Percentiles rank a stretch among this genome's conserved stretches.
phyloP scores from a whole-genome alignment of 495 filamentous ascomycete genomes.

The Tuber borchii region DNA sequence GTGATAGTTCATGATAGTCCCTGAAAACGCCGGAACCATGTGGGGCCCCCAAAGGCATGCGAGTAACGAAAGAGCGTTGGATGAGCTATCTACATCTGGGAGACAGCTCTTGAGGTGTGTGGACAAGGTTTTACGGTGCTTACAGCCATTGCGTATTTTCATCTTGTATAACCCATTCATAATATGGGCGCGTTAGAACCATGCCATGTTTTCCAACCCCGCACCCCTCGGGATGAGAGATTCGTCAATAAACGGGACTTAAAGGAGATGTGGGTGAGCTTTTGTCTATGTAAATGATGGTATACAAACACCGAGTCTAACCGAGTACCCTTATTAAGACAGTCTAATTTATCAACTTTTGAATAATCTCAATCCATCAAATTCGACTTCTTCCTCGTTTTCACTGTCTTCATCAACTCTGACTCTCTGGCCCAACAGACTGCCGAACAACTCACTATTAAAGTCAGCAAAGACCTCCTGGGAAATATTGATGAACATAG shows the following conservation, averaged over 20 bases:
- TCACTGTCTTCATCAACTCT: conserved; percentile 63
- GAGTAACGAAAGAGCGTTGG: not conserved
- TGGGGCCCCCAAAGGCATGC: not conserved
- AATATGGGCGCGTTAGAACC: not conserved
- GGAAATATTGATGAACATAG: not conserved
- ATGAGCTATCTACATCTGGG: not conserved
- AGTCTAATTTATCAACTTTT: conserved; percentile 40
- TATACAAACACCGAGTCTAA: not conserved
- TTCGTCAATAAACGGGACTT: not conserved
- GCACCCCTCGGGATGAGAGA: not conserved
- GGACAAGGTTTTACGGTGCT: not conserved
- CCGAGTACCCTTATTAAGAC: not conserved
- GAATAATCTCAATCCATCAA: conserved; percentile 71
- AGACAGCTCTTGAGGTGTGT: not conserved
- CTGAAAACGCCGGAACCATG: not conserved
- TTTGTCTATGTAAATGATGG: not conserved
- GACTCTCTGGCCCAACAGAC: conserved; percentile 74
- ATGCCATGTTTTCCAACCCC: not conserved
- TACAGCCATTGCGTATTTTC: not conserved
- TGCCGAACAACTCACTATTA: conserved; percentile 67
- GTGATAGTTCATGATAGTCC: not conserved
- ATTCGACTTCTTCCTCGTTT: conserved; percentile 54
- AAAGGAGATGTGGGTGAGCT: not conserved
- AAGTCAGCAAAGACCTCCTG: not conserved
- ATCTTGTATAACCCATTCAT: not conserved